Evolutionary conservation across 78 protist species (phyloP), one percentile per base, ranked within the genome.

Genomic region (Chrysochromulina tobinii): DNA sequence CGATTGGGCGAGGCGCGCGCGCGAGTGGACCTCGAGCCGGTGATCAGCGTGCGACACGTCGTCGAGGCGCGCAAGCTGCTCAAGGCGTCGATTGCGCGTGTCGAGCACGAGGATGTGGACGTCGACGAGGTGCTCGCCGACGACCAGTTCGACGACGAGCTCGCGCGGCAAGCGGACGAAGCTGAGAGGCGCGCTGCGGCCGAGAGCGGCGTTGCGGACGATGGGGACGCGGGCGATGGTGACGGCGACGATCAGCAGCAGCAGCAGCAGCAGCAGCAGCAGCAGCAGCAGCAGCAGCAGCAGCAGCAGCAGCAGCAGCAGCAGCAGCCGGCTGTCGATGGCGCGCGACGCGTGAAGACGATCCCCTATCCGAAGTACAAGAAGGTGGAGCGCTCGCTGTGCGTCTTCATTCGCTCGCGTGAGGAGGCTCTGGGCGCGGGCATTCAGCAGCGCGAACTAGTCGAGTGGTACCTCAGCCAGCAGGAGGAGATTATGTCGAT

Each of bases 1-100:
- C 95, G 99, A 55, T 68, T 88, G 15, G 64, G 93, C 2, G 94
- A 69, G 81, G 73, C 93, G 83, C 61, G 17, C 58, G 53, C 61
- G 61, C 64, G 93, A 18, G 61, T 67, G 48, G 51, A 50, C 9
- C 59, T 61, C 14, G 55, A 21, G 12, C 38, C 61, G 20, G 88
- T 91, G 51, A 54, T 79, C 87, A 3, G 15, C 81, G 84, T 89
- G 23, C 38, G 66, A 48, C 89, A 96, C 86, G 90, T 96, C 1
- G 21, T 50, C 0, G 97, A 96, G 75, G 97, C 97, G 38, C 2
- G 23, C 0, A 84, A 95, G 75, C 69, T 96, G 18, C 81, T 96
- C 48, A 20, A 84, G n/a, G 94, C 75, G 89, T 95, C 96, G 17
- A 90, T 96, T 48, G 67, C 95, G n/a, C 96, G 94, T 58, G 93